Evolutionary conservation across 306 rosid genomes (phyloP).

Genomic region (Mimosa bimucronata): DNA sequence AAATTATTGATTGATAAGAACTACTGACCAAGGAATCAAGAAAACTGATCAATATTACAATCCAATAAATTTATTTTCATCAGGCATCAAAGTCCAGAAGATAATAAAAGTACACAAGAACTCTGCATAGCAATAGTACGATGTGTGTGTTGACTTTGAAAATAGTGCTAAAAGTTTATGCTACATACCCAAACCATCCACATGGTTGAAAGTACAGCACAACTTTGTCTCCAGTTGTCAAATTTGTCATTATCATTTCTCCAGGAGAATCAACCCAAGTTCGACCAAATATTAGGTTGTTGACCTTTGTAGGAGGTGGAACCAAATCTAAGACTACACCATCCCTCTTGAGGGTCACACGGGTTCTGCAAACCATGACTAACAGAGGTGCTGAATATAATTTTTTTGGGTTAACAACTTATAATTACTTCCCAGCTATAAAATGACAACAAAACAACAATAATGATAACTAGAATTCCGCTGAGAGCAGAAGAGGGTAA

Average conservation of each 20-base stretch:
- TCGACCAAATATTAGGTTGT: constrained; percentile 78
- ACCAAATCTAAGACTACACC: constrained; percentile 73
- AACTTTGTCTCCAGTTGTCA: constrained; percentile 80
- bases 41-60: background rate
- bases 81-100: background rate
- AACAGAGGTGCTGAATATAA: background rate
- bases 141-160: background rate
- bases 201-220: constrained; percentile 82
- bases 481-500: constrained; percentile 13
- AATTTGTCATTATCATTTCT: constrained; percentile 76
- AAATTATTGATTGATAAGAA: background rate
- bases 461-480: background rate
- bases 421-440: constrained; percentile 8
- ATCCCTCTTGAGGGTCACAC: constrained; percentile 65
- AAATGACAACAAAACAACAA: background rate
- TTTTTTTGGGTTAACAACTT: background rate
- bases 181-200: constrained; percentile 83
- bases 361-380: constrained; percentile 57
- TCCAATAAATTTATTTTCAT: constrained; percentile 5
- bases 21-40: background rate
- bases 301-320: constrained; percentile 84
- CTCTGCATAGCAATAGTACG: background rate
- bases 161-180: constrained; percentile 5
- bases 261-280: constrained; percentile 91
- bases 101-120: background rate